Evolutionary conservation across 495 filamentous ascomycete genomes (phyloP), one percentile per base, ranked within the genome.

Genomic region (Penicillium pulvis): DNA sequence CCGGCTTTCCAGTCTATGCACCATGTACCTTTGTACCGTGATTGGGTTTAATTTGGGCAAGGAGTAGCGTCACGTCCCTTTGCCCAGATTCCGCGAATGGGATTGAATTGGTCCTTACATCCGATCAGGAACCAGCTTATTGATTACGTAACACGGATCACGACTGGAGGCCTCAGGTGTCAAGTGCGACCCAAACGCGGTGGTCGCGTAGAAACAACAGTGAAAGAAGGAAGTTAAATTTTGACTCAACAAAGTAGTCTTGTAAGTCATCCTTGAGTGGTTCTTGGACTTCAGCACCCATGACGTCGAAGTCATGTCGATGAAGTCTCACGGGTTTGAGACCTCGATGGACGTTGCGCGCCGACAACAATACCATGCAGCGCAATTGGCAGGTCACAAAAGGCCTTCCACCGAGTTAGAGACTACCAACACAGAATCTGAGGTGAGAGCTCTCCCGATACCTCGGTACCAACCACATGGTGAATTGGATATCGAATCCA

Each of bases 261-360:
- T n/a, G 1, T 6, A 41, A 36, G 1, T 12, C 46, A 31, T n/a
- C 6, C 14, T 33, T 49, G 46, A 49, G 4, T 7, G 39, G 16
- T 14, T 41, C 39, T 41, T 12, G 16, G 16, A 3, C 26, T 24
- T 23, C 20, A 12, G 14, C 6, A 52, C 17, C 14, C 52, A 74
- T 71, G 70, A 69, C 70, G 48, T 61, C 69, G 50, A 9, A 49
- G 66, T 56, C 39, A 64, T 67, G 42, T 56, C 68, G 33, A 55
- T 73, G 31, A 74, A 78, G 59, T 74, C 65, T 45, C 67, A 66
- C 66, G 75, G 74, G 57, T 78, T 79, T 58, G 70, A 74, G 54
- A 83, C 81, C 19, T 74, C 78, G 30, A 64, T 81, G 30, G 80
- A 83, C 62, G 62, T 72, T 36, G 76, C 72, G 41, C 76, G 72